These are phyloP conservation scores for Fragaria vesca DNA, from an alignment of 306 rosid species.

Conservation along the genomic window DNA sequence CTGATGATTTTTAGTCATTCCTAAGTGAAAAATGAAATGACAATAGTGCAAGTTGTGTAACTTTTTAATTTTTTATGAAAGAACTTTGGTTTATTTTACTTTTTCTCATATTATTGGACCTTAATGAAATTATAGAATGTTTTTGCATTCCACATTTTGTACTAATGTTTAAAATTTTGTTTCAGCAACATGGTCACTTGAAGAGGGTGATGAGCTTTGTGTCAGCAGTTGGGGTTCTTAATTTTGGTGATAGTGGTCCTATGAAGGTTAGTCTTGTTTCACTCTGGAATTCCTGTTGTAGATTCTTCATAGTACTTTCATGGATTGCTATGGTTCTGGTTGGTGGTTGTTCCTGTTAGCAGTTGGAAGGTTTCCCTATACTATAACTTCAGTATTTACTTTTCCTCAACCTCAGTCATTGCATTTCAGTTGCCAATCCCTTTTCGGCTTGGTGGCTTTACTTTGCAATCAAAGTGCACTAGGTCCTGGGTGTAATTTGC, in stretches of 20 bases:
- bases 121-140: neutral
- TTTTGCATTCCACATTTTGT: neutral
- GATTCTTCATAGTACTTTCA: neutral
- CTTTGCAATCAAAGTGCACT: neutral
- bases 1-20: neutral
- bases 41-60: neutral
- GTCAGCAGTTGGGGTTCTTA: conserved; percentile 47
- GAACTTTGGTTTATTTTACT: neutral
- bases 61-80: neutral
- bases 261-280: conserved; percentile 39
- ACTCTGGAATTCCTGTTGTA: neutral
- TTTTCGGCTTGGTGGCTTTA: neutral
- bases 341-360: neutral
- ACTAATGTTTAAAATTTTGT: conserved; percentile 18
- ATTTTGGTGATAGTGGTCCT: conserved; percentile 33
- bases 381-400: neutral
- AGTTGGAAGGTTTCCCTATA: neutral
- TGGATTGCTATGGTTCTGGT: neutral
- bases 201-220: conserved; percentile 41
- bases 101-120: conserved; percentile 1
- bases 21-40: neutral
- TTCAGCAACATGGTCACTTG: conserved; percentile 46
- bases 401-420: neutral
- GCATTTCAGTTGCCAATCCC: neutral
- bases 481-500: neutral